These are phyloP conservation scores for Secale cereale DNA, from an alignment of 176 grass and related monocot species.

Conservation along the genomic window DNA sequence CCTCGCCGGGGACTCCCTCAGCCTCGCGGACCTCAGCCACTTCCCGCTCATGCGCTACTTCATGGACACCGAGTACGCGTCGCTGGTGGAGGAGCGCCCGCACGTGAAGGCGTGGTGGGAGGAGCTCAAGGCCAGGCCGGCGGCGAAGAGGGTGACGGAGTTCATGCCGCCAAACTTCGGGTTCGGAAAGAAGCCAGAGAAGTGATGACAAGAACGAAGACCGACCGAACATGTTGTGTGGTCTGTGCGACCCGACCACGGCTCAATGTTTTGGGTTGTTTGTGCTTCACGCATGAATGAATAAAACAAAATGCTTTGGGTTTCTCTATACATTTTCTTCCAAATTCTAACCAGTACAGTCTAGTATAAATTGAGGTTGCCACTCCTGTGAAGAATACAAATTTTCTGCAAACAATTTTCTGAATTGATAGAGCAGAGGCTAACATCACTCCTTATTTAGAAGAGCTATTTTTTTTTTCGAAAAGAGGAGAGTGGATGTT, in stretches of 20 bases:
- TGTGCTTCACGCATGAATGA: too few relatives aligned
- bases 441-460: too few relatives aligned
- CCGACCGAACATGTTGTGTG: background rate
- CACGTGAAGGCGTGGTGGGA: slow-evolving; percentile 46
- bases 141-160: slow-evolving; percentile 16
- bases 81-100: slow-evolving; percentile 12
- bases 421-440: too few relatives aligned
- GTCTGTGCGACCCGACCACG: background rate
- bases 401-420: too few relatives aligned
- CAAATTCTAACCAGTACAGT: background rate
- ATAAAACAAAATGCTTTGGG: background rate
- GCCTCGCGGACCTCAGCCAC: slow-evolving; percentile 50
- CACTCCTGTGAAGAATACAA: too few relatives aligned
- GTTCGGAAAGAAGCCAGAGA: background rate
- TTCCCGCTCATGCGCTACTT: slow-evolving; percentile 21
- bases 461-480: too few relatives aligned
- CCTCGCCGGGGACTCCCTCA: slow-evolving; percentile 45
- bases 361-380: background rate
- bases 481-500: too few relatives aligned
- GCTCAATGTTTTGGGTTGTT: background rate
- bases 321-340: background rate
- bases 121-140: slow-evolving; percentile 30
- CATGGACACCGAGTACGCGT: slow-evolving; percentile 26
- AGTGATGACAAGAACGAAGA: background rate
- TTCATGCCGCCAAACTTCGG: background rate